These are phyloP conservation scores for Lentinus tigrinus DNA, from an alignment of 768 basidiomycete genomes.

Conservation along the genomic window DNA sequence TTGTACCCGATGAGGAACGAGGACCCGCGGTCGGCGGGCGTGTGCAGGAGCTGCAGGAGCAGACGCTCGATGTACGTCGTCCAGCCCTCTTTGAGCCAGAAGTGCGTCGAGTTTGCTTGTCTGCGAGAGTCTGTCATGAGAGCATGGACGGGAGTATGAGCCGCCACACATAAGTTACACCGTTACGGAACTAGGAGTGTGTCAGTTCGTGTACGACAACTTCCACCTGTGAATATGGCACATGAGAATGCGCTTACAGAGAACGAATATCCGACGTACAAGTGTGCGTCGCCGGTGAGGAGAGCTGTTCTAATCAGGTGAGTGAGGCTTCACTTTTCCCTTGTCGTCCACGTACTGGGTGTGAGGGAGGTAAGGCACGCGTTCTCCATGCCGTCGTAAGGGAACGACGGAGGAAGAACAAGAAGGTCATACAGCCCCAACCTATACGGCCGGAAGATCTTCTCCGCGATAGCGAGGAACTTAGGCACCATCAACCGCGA, in stretches of 20 bases:
- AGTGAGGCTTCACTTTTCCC: not conserved
- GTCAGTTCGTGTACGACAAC: conserved; percentile 86
- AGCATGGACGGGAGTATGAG: too few relatives aligned
- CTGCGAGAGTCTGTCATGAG: conserved; percentile 27
- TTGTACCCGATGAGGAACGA: conserved; percentile 77
- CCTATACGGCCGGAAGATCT: conserved; percentile 68
- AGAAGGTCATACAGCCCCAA: conserved; percentile 90
- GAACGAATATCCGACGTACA: conserved; percentile 30
- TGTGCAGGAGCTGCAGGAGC: conserved; percentile 65
- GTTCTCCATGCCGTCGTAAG: conserved; percentile 94
- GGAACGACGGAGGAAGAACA: conserved; percentile 88
- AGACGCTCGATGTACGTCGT: conserved; percentile 92
- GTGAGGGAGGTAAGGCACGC: conserved; percentile 86
- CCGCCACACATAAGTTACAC: conserved; percentile 60
- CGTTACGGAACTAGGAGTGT: conserved; percentile 93
- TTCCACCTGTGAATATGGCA: conserved; percentile 43
- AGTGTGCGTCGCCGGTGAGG: conserved; percentile 82
- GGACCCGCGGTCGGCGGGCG: conserved; percentile 77
- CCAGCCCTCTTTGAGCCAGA: conserved; percentile 93
- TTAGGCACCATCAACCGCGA: too few relatives aligned
- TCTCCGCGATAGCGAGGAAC: conserved; percentile 76
- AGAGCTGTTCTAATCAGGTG: conserved; percentile 48
- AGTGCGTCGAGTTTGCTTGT: conserved; percentile 72
- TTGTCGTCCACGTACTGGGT: conserved; percentile 53
- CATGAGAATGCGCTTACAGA: not conserved